Evolutionary conservation across 306 rosid genomes (phyloP), one percentile per base, ranked within the genome.

Genomic region (Hylodesmum podocarpum): DNA sequence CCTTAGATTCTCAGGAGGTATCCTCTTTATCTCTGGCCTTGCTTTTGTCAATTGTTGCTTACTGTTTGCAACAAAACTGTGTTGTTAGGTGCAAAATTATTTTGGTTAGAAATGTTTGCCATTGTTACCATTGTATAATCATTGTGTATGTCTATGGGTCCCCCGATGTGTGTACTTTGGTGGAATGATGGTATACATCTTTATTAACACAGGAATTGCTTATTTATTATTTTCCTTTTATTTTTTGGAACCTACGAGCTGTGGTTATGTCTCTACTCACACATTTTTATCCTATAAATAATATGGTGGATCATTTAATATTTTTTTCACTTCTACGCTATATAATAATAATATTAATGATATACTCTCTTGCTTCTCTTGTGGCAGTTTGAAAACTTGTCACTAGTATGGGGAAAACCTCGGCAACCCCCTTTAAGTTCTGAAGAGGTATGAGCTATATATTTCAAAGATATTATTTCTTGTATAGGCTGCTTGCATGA

Each of bases 331-430:
- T 55, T 64, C 70, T 70, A 67, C 72, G 49, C 49, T 44, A n/a
- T 33, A 59, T 28, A 31, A 16, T 80, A 49, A 9, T 66, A 39
- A 24, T 47, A 31, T 61, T 61, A 33, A 37, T 66, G 19, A 76
- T 33, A 24, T 68, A 44, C 15, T 76, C 59, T 70, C 66, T 71
- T 76, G 36, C 63, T 66, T 76, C 68, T 66, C 59, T 64, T 61
- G 53, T 76, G 65, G 75, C 96, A 96, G 99, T 85, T 92, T 77
- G 96, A 92, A 43, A 87, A 88, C 27, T 49, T 84, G 70, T 81
- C 94, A 25, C 79, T 92, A 31, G 93, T 88, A 34, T 96, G 98
- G 99, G 97, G 98, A 75, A 92, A 96, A 77, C 98, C 96, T 12
- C 91, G 99, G 41, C 94, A 87, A 73, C 78, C 92, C 51, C 93